A percentile compares a stretch with the other conserved stretches of the same genome.
Evolutionary conservation across 345 rosid genomes (phyloP).

Genomic region (Sisymbrium altissimum): DNA sequence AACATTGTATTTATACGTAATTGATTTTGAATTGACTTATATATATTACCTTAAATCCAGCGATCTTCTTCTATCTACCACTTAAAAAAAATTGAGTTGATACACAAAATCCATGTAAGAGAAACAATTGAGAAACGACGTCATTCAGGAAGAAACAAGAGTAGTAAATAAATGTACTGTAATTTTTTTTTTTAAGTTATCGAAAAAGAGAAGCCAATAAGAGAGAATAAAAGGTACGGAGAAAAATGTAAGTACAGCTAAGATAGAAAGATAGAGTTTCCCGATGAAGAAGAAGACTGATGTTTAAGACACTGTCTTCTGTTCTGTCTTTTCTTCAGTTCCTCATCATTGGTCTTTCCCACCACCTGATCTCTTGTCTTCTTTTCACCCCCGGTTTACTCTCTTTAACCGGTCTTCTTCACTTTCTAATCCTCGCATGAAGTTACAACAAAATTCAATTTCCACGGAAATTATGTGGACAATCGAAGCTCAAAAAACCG

Average conservation of each 20-base stretch:
- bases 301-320: slow-evolving; percentile 18
- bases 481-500: background rate
- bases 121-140: background rate
- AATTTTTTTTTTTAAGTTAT: background rate
- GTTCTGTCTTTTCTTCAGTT: slow-evolving; percentile 23
- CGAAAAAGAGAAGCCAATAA: slow-evolving; percentile 8
- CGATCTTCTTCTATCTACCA: background rate
- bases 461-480: background rate
- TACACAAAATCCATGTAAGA: background rate
- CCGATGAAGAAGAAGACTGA: slow-evolving; percentile 22
- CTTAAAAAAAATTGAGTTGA: background rate
- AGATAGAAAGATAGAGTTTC: slow-evolving; percentile 21
- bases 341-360: slow-evolving; percentile 39
- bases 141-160: background rate
- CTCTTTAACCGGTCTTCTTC: slow-evolving; percentile 6
- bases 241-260: slow-evolving; percentile 38
- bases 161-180: background rate
- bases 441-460: background rate
- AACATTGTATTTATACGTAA: background rate
- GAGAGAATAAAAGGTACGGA: slow-evolving; percentile 33
- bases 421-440: background rate
- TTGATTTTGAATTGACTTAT: background rate
- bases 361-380: slow-evolving; percentile 38
- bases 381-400: slow-evolving; percentile 21
- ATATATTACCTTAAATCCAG: background rate